These are phyloP conservation scores for Elaeis guineensis DNA, from an alignment of 176 grass and related monocot species.

Conservation along the genomic window DNA sequence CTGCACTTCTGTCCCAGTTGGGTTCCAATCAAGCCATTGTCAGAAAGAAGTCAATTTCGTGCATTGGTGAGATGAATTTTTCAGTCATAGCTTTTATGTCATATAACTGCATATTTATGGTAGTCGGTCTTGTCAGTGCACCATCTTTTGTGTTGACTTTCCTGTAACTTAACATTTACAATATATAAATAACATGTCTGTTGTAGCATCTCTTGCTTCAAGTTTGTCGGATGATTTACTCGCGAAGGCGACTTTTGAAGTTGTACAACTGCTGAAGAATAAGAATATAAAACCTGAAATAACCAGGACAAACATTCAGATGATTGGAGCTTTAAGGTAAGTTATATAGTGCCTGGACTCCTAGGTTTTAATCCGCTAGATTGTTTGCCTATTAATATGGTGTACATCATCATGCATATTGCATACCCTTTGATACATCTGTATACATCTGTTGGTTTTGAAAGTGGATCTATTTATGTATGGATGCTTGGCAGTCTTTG, in stretches of 20 bases:
- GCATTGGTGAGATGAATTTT: slow-evolving; percentile 50
- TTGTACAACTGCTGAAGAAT: slow-evolving; percentile 65
- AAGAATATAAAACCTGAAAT: slow-evolving; percentile 72
- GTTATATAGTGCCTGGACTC: not conserved
- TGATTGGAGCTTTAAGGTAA: slow-evolving; percentile 98
- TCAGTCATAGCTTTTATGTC: not conserved
- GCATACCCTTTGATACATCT: too few relatives aligned
- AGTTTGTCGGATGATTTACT: slow-evolving; percentile 87
- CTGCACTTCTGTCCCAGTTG: slow-evolving; percentile 63
- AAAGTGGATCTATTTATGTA: too few relatives aligned
- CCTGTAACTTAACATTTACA: too few relatives aligned
- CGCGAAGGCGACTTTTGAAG: slow-evolving; percentile 77
- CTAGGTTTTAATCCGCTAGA: not conserved
- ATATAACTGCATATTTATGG: too few relatives aligned
- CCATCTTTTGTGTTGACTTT: too few relatives aligned
- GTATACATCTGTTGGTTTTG: too few relatives aligned
- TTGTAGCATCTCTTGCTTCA: slow-evolving; percentile 82
- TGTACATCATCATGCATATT: not conserved
- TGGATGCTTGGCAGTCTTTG: too few relatives aligned
- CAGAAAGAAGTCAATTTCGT: slow-evolving; percentile 87
- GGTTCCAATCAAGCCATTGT: slow-evolving; percentile 80
- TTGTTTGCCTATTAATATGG: slow-evolving; percentile 1
- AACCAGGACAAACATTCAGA: slow-evolving; percentile 87
- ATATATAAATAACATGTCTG: too few relatives aligned
- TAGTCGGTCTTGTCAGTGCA: too few relatives aligned